Evolutionary conservation across 2,329 filamentous ascomycete genomes (phyloP).

Genomic region (Xylaria multiplex): DNA sequence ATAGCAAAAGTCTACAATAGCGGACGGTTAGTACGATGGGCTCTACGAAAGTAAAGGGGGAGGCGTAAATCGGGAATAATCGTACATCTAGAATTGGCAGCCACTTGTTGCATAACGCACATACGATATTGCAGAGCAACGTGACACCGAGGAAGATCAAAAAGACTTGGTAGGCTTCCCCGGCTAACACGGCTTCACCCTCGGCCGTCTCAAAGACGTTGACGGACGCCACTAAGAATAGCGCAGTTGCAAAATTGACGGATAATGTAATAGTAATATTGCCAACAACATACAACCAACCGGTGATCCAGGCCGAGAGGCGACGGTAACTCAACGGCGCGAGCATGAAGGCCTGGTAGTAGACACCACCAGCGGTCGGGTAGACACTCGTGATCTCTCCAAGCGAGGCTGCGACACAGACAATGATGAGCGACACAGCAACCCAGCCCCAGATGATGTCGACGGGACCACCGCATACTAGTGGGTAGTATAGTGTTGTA

Average conservation of each 20-base stretch:
- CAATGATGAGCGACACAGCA: slow-evolving; percentile 72
- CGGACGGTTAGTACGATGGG: slow-evolving; percentile 9
- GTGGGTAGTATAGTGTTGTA: slow-evolving; percentile 74
- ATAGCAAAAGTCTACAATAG: slow-evolving; percentile 72
- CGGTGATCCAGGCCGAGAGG: slow-evolving; percentile 75
- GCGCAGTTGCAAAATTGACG: slow-evolving; percentile 82
- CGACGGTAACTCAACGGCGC: slow-evolving; percentile 69
- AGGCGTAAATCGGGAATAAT: slow-evolving; percentile 10
- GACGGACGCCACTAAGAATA: slow-evolving; percentile 67
- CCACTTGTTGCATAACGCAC: slow-evolving; percentile 72
- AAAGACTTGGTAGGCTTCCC: slow-evolving; percentile 72
- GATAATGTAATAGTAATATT: slow-evolving; percentile 85
- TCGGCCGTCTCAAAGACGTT: slow-evolving; percentile 63
- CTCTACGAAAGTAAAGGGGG: not conserved
- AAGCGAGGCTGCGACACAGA: slow-evolving; percentile 75
- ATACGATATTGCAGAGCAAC: slow-evolving; percentile 71
- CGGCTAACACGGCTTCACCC: slow-evolving; percentile 57
- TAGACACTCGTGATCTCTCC: slow-evolving; percentile 81
- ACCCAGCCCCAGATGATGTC: slow-evolving; percentile 80
- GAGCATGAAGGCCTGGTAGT: slow-evolving; percentile 83
- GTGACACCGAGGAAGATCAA: slow-evolving; percentile 77
- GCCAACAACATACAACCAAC: slow-evolving; percentile 80
- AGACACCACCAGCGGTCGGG: slow-evolving; percentile 80
- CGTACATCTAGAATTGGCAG: slow-evolving; percentile 76
- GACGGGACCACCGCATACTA: slow-evolving; percentile 72